A percentile compares a stretch with the other conserved stretches of the same genome.
Evolutionary conservation across 2,329 filamentous ascomycete genomes (phyloP).

Genomic region (Seiridium unicorne): DNA sequence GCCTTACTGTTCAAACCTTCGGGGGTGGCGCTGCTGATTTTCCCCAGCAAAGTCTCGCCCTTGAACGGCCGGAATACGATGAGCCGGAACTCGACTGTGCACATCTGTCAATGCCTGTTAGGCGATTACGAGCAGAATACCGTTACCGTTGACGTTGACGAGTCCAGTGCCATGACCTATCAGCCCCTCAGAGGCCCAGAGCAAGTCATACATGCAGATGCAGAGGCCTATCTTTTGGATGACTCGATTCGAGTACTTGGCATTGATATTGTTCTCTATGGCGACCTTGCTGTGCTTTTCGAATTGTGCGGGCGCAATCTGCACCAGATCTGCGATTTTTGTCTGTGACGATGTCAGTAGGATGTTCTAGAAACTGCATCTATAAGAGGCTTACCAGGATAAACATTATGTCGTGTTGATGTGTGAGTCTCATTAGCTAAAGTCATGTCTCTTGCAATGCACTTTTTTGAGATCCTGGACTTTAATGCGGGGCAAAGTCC

Average conservation of each 20-base stretch:
- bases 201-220: slow-evolving; percentile 87
- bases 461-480: neutral
- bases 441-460: neutral
- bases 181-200: slow-evolving; percentile 86
- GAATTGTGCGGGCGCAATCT: slow-evolving; percentile 88
- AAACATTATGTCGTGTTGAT: slow-evolving; percentile 5
- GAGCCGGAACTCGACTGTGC: slow-evolving; percentile 82
- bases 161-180: slow-evolving; percentile 91
- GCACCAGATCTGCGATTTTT: slow-evolving; percentile 90
- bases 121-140: neutral
- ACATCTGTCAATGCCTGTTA: neutral
- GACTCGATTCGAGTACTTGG: slow-evolving; percentile 89
- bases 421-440: neutral
- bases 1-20: slow-evolving; percentile 68
- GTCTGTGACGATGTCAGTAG: slow-evolving; percentile 53
- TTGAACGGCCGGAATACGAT: slow-evolving; percentile 96
- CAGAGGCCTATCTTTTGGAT: slow-evolving; percentile 94
- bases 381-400: slow-evolving; percentile 7
- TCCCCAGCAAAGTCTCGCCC: slow-evolving; percentile 83
- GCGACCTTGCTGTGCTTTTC: slow-evolving; percentile 77
- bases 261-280: slow-evolving; percentile 95
- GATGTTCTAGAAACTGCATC: neutral
- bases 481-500: neutral
- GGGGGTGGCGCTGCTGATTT: slow-evolving; percentile 72
- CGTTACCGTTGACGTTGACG: slow-evolving; percentile 89